A percentile compares a stretch with the other conserved stretches of the same genome.
phyloP scores from a whole-genome alignment of 2,329 filamentous ascomycete species.

The Aureobasidium musti region DNA sequence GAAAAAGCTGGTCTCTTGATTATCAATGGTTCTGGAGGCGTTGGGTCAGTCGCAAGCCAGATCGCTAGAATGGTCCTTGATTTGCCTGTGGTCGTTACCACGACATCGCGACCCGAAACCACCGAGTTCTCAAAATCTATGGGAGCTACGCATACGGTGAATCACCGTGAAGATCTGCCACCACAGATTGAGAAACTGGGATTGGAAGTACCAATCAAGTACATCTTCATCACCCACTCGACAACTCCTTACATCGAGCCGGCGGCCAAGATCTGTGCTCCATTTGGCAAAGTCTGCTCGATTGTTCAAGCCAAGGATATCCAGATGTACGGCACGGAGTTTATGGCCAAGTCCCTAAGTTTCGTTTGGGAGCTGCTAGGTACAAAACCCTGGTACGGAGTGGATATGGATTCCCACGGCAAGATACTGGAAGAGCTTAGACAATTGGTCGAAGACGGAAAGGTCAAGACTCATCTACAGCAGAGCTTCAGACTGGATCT shows the following conservation, averaged over 20 bases:
- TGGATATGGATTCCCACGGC: conserved; percentile 46
- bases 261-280: conserved; percentile 45
- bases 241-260: conserved; percentile 47
- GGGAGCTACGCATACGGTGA: conserved; percentile 50
- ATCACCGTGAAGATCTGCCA: conserved; percentile 47
- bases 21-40: conserved; percentile 51
- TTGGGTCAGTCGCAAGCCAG: conserved; percentile 50
- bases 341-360: conserved; percentile 50
- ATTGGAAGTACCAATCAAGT: conserved; percentile 45
- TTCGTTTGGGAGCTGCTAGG: conserved; percentile 50
- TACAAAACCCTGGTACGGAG: conserved; percentile 46
- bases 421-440: conserved; percentile 45
- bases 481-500: conserved; percentile 43
- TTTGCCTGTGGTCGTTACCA: conserved; percentile 50
- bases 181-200: conserved; percentile 44
- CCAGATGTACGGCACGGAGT: conserved; percentile 49
- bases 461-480: conserved; percentile 45
- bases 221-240: conserved; percentile 48
- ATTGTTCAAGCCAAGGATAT: conserved; percentile 50
- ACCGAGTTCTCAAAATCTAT: conserved; percentile 44
- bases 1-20: conserved; percentile 48
- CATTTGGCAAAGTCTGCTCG: conserved; percentile 51
- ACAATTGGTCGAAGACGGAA: conserved; percentile 42
- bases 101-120: conserved; percentile 48
- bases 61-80: conserved; percentile 47